phyloP scores from a whole-genome alignment of 345 rosid genomes.

The Bretschneidera sinensis region DNA sequence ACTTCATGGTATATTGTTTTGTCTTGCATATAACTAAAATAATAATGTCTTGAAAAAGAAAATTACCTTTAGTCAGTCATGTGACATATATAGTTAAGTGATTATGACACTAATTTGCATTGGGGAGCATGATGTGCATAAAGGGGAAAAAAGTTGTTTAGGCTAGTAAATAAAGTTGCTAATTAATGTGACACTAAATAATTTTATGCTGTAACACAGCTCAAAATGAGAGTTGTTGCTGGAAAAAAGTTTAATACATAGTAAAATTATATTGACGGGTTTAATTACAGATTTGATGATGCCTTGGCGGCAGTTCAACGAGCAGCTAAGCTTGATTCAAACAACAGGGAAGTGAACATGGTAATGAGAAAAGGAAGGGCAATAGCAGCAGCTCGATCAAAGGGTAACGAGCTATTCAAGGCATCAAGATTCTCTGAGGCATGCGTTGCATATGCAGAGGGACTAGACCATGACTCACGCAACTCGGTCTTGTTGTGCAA shows the following conservation, averaged over 20 bases:
- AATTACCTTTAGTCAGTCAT: no score
- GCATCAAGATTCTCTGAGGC: constrained; percentile 51
- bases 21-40: no score
- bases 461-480: constrained; percentile 60
- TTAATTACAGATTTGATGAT: constrained; percentile 75
- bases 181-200: constrained; percentile 10
- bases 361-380: constrained; percentile 48
- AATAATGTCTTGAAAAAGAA: no score
- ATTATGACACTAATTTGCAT: no score
- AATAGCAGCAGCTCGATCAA: constrained; percentile 54
- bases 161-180: background rate
- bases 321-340: constrained; percentile 64
- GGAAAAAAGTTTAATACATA: no score
- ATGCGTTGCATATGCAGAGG: constrained; percentile 55
- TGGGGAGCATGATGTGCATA: background rate
- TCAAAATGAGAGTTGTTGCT: constrained; percentile 28
- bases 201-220: constrained; percentile 27
- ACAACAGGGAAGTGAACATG: constrained; percentile 54
- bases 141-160: background rate
- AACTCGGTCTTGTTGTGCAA: constrained; percentile 86
- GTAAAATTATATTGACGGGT: no score
- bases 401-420: constrained; percentile 74
- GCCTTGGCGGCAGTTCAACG: constrained; percentile 58
- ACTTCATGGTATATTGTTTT: no score
- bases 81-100: no score